Evolutionary conservation across 2,329 filamentous ascomycete species (phyloP).

Genomic region (Sarocladium brachiariae): DNA sequence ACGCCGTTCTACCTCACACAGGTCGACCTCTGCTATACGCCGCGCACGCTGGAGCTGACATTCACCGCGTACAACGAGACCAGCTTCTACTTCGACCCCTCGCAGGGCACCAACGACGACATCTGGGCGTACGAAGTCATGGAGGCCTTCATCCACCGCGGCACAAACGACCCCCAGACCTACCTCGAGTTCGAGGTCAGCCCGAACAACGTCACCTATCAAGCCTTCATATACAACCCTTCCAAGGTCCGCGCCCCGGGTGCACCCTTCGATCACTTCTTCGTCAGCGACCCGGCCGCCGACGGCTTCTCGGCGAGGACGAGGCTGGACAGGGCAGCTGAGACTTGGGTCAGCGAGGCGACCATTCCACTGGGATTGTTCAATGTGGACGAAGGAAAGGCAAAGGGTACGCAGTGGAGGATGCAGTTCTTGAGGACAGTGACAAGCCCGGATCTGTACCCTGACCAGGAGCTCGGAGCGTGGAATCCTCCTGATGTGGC

Average conservation of each 20-base stretch:
- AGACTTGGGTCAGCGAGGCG: conserved; percentile 34
- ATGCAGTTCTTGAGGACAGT: conserved; percentile 48
- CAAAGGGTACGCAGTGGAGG: conserved; percentile 38
- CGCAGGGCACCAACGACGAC: conserved; percentile 35
- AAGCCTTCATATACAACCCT: conserved; percentile 45
- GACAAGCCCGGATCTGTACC: conserved; percentile 34
- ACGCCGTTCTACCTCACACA: conserved; percentile 35
- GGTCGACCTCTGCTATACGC: conserved; percentile 40
- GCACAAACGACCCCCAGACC: conserved; percentile 37
- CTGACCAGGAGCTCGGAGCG: conserved; percentile 35
- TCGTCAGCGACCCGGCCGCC: conserved; percentile 29
- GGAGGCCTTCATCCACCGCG: conserved; percentile 41
- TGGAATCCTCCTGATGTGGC: conserved; percentile 39
- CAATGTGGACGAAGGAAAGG: conserved; percentile 37
- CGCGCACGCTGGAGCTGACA: conserved; percentile 29
- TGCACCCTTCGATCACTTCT: conserved; percentile 37
- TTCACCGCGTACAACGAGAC: conserved; percentile 40
- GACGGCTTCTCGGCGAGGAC: conserved; percentile 37
- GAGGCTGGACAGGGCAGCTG: conserved; percentile 25
- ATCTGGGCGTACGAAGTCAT: conserved; percentile 45
- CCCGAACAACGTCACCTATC: conserved; percentile 45
- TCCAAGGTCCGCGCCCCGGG: conserved; percentile 34
- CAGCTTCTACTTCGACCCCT: conserved; percentile 38
- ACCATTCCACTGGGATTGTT: conserved; percentile 41
- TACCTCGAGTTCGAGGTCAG: conserved; percentile 46